Conservation (phyloP, 2,329 filamentous ascomycete species). For the Pseudogymnoascus destructans region DNA sequence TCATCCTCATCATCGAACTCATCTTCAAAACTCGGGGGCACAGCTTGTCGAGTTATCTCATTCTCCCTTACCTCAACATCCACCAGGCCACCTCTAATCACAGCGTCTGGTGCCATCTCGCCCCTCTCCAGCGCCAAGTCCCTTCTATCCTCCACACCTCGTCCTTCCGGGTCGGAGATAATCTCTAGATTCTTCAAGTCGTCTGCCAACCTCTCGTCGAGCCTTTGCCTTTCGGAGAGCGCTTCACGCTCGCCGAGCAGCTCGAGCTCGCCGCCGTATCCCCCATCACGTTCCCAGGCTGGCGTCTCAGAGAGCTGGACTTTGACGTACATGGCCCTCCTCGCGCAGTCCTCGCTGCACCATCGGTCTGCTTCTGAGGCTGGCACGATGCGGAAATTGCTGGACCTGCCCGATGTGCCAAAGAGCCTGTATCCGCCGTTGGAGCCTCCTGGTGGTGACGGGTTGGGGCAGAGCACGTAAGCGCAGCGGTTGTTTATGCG, state of each 20-base stretch:
- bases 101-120: constrained; percentile 20
- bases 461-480: constrained; percentile 62
- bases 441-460: constrained; percentile 42
- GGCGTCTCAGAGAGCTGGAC: constrained; percentile 79
- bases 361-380: constrained; percentile 67
- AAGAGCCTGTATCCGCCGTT: constrained; percentile 58
- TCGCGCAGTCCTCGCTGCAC: constrained; percentile 71
- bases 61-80: constrained; percentile 42
- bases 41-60: constrained; percentile 29
- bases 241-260: constrained; percentile 53
- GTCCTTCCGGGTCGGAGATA: constrained; percentile 31
- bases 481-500: constrained; percentile 74
- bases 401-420: constrained; percentile 34
- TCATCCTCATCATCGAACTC: constrained; percentile 20
- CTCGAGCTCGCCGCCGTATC: constrained; percentile 35
- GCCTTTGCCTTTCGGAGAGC: constrained; percentile 33
- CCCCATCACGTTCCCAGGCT: constrained; percentile 59
- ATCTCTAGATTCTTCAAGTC: constrained; percentile 31
- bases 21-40: constrained; percentile 28
- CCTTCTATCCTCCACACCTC: constrained; percentile 27
- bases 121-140: constrained; percentile 40
- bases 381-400: constrained; percentile 54
- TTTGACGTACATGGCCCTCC: constrained; percentile 70
- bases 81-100: constrained; percentile 24
- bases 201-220: constrained; percentile 15